Evolutionary conservation across 2,329 filamentous ascomycete genomes (phyloP).

Genomic region (Colletotrichum siamense): DNA sequence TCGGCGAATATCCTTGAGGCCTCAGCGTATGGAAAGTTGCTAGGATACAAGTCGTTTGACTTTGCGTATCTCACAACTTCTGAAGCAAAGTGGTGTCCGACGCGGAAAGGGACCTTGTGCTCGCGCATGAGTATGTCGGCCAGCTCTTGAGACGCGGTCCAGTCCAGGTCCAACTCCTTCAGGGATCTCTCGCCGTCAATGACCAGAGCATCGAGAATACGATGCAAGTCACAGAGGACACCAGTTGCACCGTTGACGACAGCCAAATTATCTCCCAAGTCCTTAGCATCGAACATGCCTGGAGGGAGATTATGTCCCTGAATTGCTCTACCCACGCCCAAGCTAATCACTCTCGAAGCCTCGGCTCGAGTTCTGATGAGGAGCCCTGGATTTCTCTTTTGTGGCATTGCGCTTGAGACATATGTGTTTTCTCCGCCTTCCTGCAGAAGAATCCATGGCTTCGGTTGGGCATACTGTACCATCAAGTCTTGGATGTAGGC

Average conservation of each 20-base stretch:
- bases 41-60: not conserved
- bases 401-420: slow-evolving; percentile 15
- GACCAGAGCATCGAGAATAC: slow-evolving; percentile 3
- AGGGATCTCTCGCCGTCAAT: slow-evolving; percentile 2
- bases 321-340: slow-evolving; percentile 4
- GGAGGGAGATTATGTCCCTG: slow-evolving; percentile 13
- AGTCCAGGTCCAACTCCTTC: slow-evolving; percentile 9
- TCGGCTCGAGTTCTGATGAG: not conserved
- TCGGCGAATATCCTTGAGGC: not conserved
- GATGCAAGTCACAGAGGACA: not conserved
- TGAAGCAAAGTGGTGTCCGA: slow-evolving; percentile 19
- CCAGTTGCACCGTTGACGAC: not conserved
- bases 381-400: slow-evolving; percentile 6
- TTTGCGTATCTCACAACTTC: slow-evolving; percentile 11
- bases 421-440: slow-evolving; percentile 15
- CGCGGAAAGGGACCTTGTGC: slow-evolving; percentile 7
- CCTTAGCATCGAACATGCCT: slow-evolving; percentile 11
- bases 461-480: slow-evolving; percentile 9
- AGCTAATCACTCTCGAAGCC: slow-evolving; percentile 1
- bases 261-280: not conserved
- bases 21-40: not conserved
- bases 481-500: slow-evolving; percentile 16
- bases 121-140: slow-evolving; percentile 10
- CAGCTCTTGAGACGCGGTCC: slow-evolving; percentile 16
- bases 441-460: slow-evolving; percentile 11